Percentiles rank a stretch among this genome's conserved stretches.
Conservation (phyloP, 129 eudicot genomes). For the Chrysanthemum lavandulifolium region DNA sequence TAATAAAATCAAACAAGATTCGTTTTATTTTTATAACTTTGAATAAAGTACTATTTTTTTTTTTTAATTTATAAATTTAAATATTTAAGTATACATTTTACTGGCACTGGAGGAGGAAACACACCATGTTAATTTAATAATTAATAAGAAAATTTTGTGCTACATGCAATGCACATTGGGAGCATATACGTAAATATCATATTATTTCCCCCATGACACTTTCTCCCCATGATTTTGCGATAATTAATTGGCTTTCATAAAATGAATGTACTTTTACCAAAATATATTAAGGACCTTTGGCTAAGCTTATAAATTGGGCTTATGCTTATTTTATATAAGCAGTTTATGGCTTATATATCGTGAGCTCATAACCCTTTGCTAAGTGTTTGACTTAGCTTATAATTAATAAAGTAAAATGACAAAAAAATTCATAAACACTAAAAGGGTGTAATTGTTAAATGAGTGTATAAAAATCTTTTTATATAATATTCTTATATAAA, state of each 20-base stretch:
- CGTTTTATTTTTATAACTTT: not conserved
- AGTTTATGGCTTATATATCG: too few relatives aligned
- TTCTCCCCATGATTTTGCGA: not conserved
- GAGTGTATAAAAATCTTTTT: too few relatives aligned
- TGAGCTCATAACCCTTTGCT: too few relatives aligned
- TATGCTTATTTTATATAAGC: too few relatives aligned
- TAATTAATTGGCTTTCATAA: not conserved
- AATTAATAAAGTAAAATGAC: too few relatives aligned
- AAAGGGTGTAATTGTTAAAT: too few relatives aligned
- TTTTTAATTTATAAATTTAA: not conserved
- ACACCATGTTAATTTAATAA: constrained; percentile 25
- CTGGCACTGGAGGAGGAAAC: constrained; percentile 15
- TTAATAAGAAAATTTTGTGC: constrained; percentile 2
- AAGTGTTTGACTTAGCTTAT: too few relatives aligned
- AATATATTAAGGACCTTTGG: not conserved
- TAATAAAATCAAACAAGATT: constrained; percentile 16
- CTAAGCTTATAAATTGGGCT: too few relatives aligned
- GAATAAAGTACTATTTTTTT: not conserved
- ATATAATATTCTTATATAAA: too few relatives aligned
- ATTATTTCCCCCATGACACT: not conserved
- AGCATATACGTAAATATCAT: not conserved
- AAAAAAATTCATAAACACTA: too few relatives aligned
- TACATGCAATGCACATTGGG: constrained; percentile 28
- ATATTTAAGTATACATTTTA: not conserved
- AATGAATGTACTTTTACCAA: not conserved